Base-by-base conservation (phyloP, 192 early-diverging fungal genomes). In the Pilobolus umbonatus region DNA sequence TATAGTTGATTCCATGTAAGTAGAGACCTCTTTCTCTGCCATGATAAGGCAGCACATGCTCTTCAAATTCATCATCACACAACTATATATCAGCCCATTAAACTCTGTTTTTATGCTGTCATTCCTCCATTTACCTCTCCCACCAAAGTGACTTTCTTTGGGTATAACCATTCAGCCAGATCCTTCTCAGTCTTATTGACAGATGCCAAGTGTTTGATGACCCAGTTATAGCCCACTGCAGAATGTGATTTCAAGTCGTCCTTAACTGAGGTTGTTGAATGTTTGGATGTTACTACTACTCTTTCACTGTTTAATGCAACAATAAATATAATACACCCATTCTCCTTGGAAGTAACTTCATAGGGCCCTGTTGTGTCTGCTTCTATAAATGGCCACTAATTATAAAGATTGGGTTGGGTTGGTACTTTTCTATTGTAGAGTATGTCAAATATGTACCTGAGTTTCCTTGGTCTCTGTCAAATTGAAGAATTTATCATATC, bases 401-500 rank as follows among this genome's bases (percentile, higher is more conserved):
- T 26, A 24, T 30, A 31, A n/a, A 36, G 53, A 60, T 25, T 17
- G 25, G 11, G 21, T 38, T 35, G 52, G 0, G 35, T 22, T 36
- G 22, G 15, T 0, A 64, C 21, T 6, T 17, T 21, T 61, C 36
- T 47, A 31, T 17, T 7, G 28, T 35, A 21, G 4, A 40, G 25
- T 32, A 42, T 54, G 22, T 42, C 19, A 2, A 25, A 22, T n/a
- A n/a, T 42, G 68, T 68, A 81, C 80, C 61, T 65, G 54, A 6
- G 87, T 89, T 29, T 60, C 65, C 7, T 64, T 19, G 12, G 85
- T 81, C 49, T 92, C 90, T 12, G 71, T 72, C 35, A 91, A 40
- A 58, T 95, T 95, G 68, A 96, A 98, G 68, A 98, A 98, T 77
- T 98, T 98, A 79, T 98, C 85, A 75, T 98, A 98, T 26, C 95